phyloP scores from a whole-genome alignment of 2,329 filamentous ascomycete species.

The Chrysosporium queenslandicum region DNA sequence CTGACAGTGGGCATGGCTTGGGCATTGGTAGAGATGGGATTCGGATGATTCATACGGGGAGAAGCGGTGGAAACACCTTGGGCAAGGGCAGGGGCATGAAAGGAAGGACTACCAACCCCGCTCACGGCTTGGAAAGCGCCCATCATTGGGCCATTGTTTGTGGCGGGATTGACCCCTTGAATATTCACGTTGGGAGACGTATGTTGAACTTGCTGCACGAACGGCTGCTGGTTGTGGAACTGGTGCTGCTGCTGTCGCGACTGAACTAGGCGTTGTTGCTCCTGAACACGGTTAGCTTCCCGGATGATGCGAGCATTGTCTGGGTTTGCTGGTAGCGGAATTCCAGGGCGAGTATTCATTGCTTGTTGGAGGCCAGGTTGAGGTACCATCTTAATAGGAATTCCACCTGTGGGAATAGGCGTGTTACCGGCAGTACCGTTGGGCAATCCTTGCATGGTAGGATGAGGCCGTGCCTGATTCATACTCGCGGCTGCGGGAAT shows the following conservation, averaged over 20 bases:
- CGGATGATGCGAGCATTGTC: constrained; percentile 41
- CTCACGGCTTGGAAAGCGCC: constrained; percentile 35
- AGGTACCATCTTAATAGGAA: constrained; percentile 47
- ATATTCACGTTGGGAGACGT: constrained; percentile 40
- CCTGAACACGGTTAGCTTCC: constrained; percentile 40
- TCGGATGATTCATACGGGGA: constrained; percentile 41
- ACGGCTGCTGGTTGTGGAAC: constrained; percentile 34
- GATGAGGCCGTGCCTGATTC: constrained; percentile 32
- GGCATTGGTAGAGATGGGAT: constrained; percentile 44
- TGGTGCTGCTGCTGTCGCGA: constrained; percentile 35
- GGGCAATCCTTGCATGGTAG: constrained; percentile 35
- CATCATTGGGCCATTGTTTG: constrained; percentile 38
- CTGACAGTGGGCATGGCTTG: constrained; percentile 43
- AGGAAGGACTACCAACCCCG: constrained; percentile 37
- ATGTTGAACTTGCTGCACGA: constrained; percentile 33
- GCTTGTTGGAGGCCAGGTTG: constrained; percentile 50
- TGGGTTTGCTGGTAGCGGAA: constrained; percentile 47
- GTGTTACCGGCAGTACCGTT: constrained; percentile 38
- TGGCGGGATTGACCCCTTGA: constrained; percentile 31
- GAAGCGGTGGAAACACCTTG: constrained; percentile 37
- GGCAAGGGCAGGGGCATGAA: constrained; percentile 28
- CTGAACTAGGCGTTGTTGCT: constrained; percentile 54
- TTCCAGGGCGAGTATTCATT: constrained; percentile 30
- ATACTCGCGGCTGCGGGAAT: constrained; percentile 23
- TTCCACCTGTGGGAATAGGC: constrained; percentile 44